A percentile compares a stretch with the other conserved stretches of the same genome.
phyloP scores from a whole-genome alignment of 2,329 filamentous ascomycete genomes.

The Neonectria neomacrospora region DNA sequence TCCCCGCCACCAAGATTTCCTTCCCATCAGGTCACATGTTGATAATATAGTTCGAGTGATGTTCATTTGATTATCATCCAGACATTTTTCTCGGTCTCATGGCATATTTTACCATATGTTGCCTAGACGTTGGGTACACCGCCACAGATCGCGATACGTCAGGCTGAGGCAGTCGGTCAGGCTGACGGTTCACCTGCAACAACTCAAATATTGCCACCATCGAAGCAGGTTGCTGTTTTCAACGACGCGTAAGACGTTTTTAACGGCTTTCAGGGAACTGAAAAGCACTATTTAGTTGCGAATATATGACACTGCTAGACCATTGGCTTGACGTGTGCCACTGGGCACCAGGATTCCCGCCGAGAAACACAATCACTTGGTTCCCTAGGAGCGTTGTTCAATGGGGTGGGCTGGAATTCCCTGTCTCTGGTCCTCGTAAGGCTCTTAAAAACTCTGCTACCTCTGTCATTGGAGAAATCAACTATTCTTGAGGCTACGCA shows the following conservation, averaged over 20 bases:
- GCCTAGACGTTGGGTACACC: conserved; percentile 4
- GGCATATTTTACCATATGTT: neutral
- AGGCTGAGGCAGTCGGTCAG: conserved; percentile 17
- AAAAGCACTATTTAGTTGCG: neutral
- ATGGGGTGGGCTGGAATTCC: too few species aligned
- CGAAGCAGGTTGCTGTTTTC: neutral
- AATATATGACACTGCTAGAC: neutral
- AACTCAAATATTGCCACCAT: neutral
- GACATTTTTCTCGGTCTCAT: neutral
- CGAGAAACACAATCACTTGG: neutral
- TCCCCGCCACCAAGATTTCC: conserved; percentile 6
- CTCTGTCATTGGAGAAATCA: neutral
- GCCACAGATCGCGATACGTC: conserved; percentile 1
- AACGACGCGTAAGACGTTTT: neutral
- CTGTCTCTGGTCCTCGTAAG: neutral
- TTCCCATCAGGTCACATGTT: neutral
- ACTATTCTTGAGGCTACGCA: neutral
- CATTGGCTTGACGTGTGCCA: neutral
- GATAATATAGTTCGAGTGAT: neutral
- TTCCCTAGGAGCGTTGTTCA: too few species aligned
- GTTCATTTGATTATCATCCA: conserved; percentile 1
- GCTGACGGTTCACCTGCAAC: conserved; percentile 4
- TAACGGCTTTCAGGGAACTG: too few species aligned
- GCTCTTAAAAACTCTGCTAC: neutral
- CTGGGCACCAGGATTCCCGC: neutral